Evolutionary conservation across 1,139 yeast genomes (phyloP).

Genomic region (Pichia cactophila): DNA sequence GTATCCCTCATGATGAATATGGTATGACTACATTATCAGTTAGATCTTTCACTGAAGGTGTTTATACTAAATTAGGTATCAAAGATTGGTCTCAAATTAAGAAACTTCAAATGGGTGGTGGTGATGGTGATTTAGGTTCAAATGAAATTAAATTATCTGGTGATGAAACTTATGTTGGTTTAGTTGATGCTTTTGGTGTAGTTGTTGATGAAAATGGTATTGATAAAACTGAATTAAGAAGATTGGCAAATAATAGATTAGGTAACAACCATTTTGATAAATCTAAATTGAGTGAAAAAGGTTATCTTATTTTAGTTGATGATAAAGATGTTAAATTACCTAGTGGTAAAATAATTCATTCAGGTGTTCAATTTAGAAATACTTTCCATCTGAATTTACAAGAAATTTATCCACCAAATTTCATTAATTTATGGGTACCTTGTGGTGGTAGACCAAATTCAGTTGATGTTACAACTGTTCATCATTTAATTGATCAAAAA

Average conservation of each 20-base stretch:
- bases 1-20: conserved; percentile 96
- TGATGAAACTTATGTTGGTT: conserved; percentile 75
- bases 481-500: conserved; percentile 59
- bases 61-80: conserved; percentile 68
- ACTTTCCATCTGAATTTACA: conserved; percentile 74
- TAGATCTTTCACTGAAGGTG: conserved; percentile 83
- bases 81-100: conserved; percentile 47
- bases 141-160: conserved; percentile 82
- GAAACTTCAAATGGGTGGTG: conserved; percentile 97
- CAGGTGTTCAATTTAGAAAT: conserved; percentile 91
- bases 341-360: conserved; percentile 59
- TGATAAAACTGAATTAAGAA: conserved; percentile 66
- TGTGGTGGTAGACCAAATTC: conserved; percentile 99
- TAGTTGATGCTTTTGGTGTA: conserved; percentile 96
- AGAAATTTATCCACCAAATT: conserved; percentile 52
- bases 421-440: conserved; percentile 82
- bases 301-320: conserved; percentile 80
- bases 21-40: conserved; percentile 98
- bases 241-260: conserved; percentile 71
- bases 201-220: conserved; percentile 87
- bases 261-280: conserved; percentile 69
- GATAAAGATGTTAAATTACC: conserved; percentile 78
- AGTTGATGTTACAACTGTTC: conserved; percentile 79
- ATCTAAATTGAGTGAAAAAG: conserved; percentile 59
- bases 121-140: conserved; percentile 97